Evolutionary conservation across 805 yeast genomes (phyloP), one percentile per base, ranked within the genome.

Genomic region (Kazachstania psychrophila): DNA sequence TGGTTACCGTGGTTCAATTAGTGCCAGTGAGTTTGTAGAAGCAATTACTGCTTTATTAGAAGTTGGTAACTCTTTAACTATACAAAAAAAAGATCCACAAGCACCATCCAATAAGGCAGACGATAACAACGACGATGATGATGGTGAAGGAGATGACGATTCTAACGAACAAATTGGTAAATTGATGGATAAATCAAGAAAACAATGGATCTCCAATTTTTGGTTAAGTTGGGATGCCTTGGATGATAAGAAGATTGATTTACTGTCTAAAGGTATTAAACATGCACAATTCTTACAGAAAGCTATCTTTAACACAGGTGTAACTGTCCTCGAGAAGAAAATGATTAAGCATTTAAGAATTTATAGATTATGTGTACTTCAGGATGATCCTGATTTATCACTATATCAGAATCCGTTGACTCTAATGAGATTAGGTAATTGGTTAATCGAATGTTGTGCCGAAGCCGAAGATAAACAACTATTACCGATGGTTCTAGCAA

Each of bases 1-100:
- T 60, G 99, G 98, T 0, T 89, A 72, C 52, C 76, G 82, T 42
- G 96, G 96, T 2, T 75, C 82, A 11, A 66, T 89, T 12, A 77
- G 94, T 26, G 97, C 97, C 0, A 83, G 86, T 59, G 99, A 92
- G 56, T 86, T 81, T 52, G 95, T 84, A 3, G 96, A 92, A 52
- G 74, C 95, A 0, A 62, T 92, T 7, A 73, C 87, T 3, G 96
- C 97, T 2, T 58, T 89, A 36, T 62, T 92, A 17, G 96, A 92
- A 52, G 72, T 69, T 37, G 83, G 79, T 40, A n/a, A n/a, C n/a
- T n/a, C n/a, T n/a, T n/a, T n/a, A n/a, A n/a, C n/a, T n/a, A n/a
- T n/a, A n/a, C n/a, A n/a, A n/a, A n/a, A n/a, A n/a, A n/a, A n/a
- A n/a, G n/a, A n/a, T 24, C 34, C 2, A 69, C 61, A 30, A n/a